Evolutionary conservation across 2,329 filamentous ascomycete genomes (phyloP), one percentile per base, ranked within the genome.

Genomic region (Ophiocordyceps robertsii): DNA sequence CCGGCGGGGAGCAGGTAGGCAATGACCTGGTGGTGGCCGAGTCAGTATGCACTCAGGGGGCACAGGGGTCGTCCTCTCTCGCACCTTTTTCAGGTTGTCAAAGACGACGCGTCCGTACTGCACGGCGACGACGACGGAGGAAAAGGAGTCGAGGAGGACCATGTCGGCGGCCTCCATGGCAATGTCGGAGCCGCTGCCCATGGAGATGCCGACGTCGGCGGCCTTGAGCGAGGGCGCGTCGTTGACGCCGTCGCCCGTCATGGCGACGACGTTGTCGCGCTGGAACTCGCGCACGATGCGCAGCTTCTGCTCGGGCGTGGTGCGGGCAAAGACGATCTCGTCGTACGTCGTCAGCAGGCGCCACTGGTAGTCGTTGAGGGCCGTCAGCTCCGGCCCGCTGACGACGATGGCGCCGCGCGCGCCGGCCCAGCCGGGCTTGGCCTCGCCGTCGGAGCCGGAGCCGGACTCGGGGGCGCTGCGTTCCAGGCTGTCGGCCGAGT

Each of bases 231-330:
- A 86, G 0, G 86, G 85, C 0, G 85, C 82, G 54, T 94, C 87
- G 53, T 93, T 93, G 50, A 90, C 85, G 16, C 87, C 86, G 51
- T 93, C 86, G 32, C 86, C 87, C 2, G 89, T 84, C 76, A 93
- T 92, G 33, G 80, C 86, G 1, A 93, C 77, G 2, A 84, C 80
- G 59, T 49, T 82, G 54, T 73, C 67, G 9, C 68, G 60, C 54
- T 85, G 82, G 46, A 87, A 80, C 56, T 84, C 82, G 29, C 75
- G 74, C n/a, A 89, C 82, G 46, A 88, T 88, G 30, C 81, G 77
- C 7, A 88, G 72, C 56, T 89, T 89, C 55, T 88, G 82, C 53
- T 88, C 82, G 0, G 82, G 83, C 0, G 83, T 87, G 0, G 82
- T 88, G 12, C 82, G 70, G 1, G 83, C 79, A 55, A 88, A 87